Conservation (phyloP, 768 basidiomycete genomes). For the Podaxis pistillaris region DNA sequence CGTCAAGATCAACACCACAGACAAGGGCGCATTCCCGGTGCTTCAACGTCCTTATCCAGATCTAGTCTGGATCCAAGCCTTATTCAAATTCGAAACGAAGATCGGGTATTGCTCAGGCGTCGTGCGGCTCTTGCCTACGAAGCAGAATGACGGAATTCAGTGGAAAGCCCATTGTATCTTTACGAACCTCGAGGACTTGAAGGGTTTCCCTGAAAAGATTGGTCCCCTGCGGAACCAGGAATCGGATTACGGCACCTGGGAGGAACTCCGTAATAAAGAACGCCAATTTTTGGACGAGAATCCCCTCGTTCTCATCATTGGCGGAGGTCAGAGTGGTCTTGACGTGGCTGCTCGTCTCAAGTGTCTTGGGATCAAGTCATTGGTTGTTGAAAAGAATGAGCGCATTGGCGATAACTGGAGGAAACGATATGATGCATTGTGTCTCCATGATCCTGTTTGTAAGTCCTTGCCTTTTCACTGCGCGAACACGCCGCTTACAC, state of each 20-base stretch:
- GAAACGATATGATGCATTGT: constrained; percentile 62
- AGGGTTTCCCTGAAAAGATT: constrained; percentile 47
- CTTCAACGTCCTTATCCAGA: constrained; percentile 46
- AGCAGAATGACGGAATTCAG: constrained; percentile 19
- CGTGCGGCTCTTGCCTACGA: constrained; percentile 48
- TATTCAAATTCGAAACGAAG: constrained; percentile 56
- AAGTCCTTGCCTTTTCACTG: constrained; percentile 26
- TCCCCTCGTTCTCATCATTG: constrained; percentile 62
- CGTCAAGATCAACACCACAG: constrained; percentile 23
- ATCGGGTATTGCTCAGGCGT: constrained; percentile 52
- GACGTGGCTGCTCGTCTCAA: constrained; percentile 66
- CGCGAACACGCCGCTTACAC: not conserved
- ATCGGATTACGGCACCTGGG: constrained; percentile 57
- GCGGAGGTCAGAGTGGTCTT: constrained; percentile 69
- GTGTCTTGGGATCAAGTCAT: constrained; percentile 47
- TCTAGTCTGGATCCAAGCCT: constrained; percentile 53
- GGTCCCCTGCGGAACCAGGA: constrained; percentile 42
- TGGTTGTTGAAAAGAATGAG: constrained; percentile 66
- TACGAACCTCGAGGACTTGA: constrained; percentile 58
- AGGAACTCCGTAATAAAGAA: constrained; percentile 39
- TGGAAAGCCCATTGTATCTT: constrained; percentile 65
- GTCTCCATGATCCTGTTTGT: constrained; percentile 69
- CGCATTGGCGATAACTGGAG: constrained; percentile 68
- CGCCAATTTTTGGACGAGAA: constrained; percentile 23
- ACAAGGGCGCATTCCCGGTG: constrained; percentile 17